Percentiles rank a stretch among this genome's conserved stretches.
Evolutionary conservation across 139 green algal species (phyloP).

Genomic region (Picochlorum sp.): DNA sequence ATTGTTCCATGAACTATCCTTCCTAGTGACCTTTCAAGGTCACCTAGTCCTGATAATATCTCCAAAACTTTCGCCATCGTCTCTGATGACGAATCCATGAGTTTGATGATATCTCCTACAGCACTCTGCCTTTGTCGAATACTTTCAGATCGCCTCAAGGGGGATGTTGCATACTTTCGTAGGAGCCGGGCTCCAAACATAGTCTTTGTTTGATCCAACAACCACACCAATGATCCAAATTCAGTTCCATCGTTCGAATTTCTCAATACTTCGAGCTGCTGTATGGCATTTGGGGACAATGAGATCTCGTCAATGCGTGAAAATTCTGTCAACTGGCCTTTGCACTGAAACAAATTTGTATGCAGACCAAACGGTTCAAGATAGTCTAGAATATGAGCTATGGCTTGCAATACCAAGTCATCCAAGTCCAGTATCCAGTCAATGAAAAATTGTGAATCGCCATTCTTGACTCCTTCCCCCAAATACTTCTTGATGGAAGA

Average conservation of each 20-base stretch:
- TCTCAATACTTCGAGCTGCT: slow-evolving; percentile 42
- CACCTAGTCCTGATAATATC: slow-evolving; percentile 23
- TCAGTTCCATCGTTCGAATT: slow-evolving; percentile 27
- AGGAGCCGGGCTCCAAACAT: slow-evolving; percentile 56
- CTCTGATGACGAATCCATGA: too few relatives aligned
- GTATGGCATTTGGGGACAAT: slow-evolving; percentile 23
- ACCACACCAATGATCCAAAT: slow-evolving; percentile 65
- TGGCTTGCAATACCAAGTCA: slow-evolving; percentile 34
- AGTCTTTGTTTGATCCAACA: slow-evolving; percentile 73
- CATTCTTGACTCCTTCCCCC: not conserved
- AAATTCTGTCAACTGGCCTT: slow-evolving; percentile 8
- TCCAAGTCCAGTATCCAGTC: slow-evolving; percentile 40
- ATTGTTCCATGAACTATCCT: slow-evolving; percentile 64
- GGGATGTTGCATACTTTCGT: slow-evolving; percentile 61
- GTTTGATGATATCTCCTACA: slow-evolving; percentile 54
- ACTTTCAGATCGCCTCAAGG: slow-evolving; percentile 31
- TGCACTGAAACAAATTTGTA: slow-evolving; percentile 46
- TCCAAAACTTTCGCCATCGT: too few relatives aligned
- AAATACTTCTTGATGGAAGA: not conserved
- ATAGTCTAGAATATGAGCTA: slow-evolving; percentile 54
- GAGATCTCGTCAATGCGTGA: slow-evolving; percentile 15
- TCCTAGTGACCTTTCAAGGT: slow-evolving; percentile 70
- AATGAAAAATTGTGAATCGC: slow-evolving; percentile 9
- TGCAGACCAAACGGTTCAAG: slow-evolving; percentile 53
- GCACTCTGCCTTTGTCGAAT: slow-evolving; percentile 62